These are phyloP conservation scores for Pythium pyrilobum DNA, from an alignment of 352 stramenopile genomes.

Conservation along the genomic window DNA sequence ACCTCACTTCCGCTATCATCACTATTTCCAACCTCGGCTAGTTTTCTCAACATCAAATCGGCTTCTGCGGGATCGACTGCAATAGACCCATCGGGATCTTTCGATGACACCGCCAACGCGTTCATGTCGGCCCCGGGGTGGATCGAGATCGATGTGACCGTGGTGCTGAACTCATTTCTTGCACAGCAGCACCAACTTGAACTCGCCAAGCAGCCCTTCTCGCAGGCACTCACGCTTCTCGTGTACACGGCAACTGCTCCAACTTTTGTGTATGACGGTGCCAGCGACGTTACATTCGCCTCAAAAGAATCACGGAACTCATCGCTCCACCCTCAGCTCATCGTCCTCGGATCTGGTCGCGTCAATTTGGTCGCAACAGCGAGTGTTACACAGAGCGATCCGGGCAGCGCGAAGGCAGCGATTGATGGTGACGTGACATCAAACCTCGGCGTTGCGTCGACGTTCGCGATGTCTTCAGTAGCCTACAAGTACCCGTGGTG, in stretches of 20 bases:
- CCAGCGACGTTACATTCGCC: slow-evolving; percentile 51
- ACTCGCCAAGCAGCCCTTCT: slow-evolving; percentile 2
- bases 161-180: slow-evolving; percentile 48
- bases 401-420: slow-evolving; percentile 42
- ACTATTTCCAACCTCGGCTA: slow-evolving; percentile 30
- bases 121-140: slow-evolving; percentile 36
- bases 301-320: slow-evolving; percentile 41
- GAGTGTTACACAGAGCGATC: slow-evolving; percentile 38
- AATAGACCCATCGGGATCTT: slow-evolving; percentile 25
- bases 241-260: slow-evolving; percentile 40
- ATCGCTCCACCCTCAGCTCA: slow-evolving; percentile 33
- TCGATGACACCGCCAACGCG: slow-evolving; percentile 34
- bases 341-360: slow-evolving; percentile 39
- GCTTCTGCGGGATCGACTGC: slow-evolving; percentile 24
- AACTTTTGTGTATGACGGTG: slow-evolving; percentile 42
- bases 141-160: slow-evolving; percentile 66
- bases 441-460: slow-evolving; percentile 32
- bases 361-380: slow-evolving; percentile 39
- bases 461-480: slow-evolving; percentile 44
- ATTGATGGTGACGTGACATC: slow-evolving; percentile 35
- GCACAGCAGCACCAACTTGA: slow-evolving; percentile 17
- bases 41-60: slow-evolving; percentile 23
- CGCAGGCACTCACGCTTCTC: slow-evolving; percentile 34
- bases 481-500: slow-evolving; percentile 56
- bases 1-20: slow-evolving; percentile 5